phyloP scores from a whole-genome alignment of 2,329 filamentous ascomycete genomes.

The Sarocladiaceae sp. region DNA sequence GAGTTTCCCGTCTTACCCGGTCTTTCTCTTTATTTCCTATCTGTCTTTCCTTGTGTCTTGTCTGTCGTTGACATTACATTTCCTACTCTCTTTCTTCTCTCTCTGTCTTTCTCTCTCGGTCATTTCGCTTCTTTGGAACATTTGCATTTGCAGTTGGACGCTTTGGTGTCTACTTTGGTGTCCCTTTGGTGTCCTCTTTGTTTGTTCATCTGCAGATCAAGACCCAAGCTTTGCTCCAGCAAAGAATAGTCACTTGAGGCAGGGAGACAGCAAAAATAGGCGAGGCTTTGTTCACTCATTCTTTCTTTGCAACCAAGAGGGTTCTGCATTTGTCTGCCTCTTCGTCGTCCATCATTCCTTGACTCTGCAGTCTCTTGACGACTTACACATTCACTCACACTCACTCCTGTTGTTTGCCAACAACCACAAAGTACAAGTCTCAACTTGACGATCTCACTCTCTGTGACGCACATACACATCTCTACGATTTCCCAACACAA shows the following conservation, averaged over 20 bases:
- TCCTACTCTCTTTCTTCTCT: too few relatives aligned
- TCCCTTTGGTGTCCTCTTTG: constrained; percentile 14
- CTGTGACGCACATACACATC: constrained; percentile 2
- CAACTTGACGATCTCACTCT: constrained; percentile 11
- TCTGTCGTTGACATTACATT: constrained; percentile 13
- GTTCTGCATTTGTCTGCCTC: not conserved
- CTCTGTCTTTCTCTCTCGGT: constrained; percentile 12
- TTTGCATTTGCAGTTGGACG: constrained; percentile 5
- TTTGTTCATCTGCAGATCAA: not conserved
- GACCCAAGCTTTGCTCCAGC: constrained; percentile 3
- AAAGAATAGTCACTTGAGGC: too few relatives aligned
- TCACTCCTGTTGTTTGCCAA: not conserved
- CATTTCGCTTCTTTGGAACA: constrained; percentile 9
- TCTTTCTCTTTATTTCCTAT: constrained; percentile 7
- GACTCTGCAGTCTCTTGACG: not conserved
- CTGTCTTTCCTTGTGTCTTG: constrained; percentile 10
- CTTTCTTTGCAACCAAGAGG: not conserved
- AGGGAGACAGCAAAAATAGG: not conserved
- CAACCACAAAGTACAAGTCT: too few relatives aligned
- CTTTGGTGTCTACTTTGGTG: constrained; percentile 14
- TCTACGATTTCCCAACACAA: not conserved
- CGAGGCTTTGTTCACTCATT: constrained; percentile 1
- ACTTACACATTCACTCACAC: constrained; percentile 1
- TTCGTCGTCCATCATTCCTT: not conserved
- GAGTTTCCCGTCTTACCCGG: constrained; percentile 10